Percentiles rank a stretch among this genome's conserved stretches.
phyloP scores from a whole-genome alignment of 805 yeast species.

The Candida nemodendra region DNA sequence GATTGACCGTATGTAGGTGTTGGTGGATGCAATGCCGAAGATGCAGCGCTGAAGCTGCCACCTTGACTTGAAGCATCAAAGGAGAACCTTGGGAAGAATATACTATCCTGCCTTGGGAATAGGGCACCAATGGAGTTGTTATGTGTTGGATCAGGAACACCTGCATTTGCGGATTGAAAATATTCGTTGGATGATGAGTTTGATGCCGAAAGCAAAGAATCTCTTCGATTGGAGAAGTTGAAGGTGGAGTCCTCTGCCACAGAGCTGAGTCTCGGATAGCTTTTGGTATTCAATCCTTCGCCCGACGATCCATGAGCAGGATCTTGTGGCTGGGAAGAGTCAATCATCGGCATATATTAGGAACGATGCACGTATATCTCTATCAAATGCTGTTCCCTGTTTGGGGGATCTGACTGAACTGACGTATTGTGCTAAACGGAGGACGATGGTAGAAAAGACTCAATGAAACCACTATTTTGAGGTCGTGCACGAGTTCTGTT shows the following conservation, averaged over 20 bases:
- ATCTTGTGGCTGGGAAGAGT: conserved; percentile 26
- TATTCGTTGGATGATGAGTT: conserved; percentile 16
- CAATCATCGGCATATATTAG: conserved; percentile 22
- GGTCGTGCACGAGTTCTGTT: too few species aligned
- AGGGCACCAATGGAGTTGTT: conserved; percentile 19
- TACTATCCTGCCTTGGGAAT: conserved; percentile 30
- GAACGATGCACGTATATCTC: neutral
- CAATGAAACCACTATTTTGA: too few species aligned
- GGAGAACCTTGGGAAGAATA: conserved; percentile 30
- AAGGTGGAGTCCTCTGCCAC: conserved; percentile 28
- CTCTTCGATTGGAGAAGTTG: conserved; percentile 25
- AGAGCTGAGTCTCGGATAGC: conserved; percentile 21
- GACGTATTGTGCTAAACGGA: too few species aligned
- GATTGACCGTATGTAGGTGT: conserved; percentile 13
- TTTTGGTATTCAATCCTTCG: conserved; percentile 15
- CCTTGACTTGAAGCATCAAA: conserved; percentile 25
- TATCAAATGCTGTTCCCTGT: too few species aligned
- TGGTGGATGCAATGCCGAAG: conserved; percentile 11
- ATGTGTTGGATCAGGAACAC: conserved; percentile 12
- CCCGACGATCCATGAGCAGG: conserved; percentile 18
- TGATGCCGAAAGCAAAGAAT: conserved; percentile 25
- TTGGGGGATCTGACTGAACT: too few species aligned
- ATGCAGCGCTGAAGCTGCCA: conserved; percentile 15
- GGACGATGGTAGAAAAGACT: conserved; percentile 14
- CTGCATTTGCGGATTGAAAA: conserved; percentile 7